Conservation (phyloP, 2,329 filamentous ascomycete species). For the Xylariaceae sp. region DNA sequence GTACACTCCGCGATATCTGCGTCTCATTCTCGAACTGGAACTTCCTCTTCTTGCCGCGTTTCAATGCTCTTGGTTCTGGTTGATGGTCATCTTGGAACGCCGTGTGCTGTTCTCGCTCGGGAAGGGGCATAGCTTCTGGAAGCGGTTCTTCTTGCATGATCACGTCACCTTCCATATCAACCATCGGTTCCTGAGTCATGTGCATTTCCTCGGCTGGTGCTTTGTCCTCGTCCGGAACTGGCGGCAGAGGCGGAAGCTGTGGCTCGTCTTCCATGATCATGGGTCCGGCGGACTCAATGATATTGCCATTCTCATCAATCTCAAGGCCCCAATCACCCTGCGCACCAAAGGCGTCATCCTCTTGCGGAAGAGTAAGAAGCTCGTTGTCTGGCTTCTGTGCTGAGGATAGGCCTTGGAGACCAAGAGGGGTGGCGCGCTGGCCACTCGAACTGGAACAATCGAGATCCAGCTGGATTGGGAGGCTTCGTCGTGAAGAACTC, state of each 20-base stretch:
- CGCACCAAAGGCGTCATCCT: constrained; percentile 31
- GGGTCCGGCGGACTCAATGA: constrained; percentile 33
- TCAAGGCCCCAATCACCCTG: constrained; percentile 41
- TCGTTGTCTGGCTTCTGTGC: constrained; percentile 30
- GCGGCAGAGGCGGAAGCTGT: constrained; percentile 40
- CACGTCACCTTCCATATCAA: constrained; percentile 33
- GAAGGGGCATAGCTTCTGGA: constrained; percentile 36
- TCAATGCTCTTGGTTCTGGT: constrained; percentile 11
- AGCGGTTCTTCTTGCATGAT: constrained; percentile 37
- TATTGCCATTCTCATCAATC: constrained; percentile 49
- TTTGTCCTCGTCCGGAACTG: constrained; percentile 15
- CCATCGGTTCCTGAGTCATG: constrained; percentile 13
- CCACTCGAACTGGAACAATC: constrained; percentile 24
- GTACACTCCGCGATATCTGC: constrained; percentile 34
- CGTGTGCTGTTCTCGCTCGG: constrained; percentile 23
- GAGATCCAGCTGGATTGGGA: constrained; percentile 26
- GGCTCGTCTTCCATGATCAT: constrained; percentile 37
- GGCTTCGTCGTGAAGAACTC: constrained; percentile 16
- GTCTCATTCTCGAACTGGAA: constrained; percentile 30
- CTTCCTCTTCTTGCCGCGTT: constrained; percentile 25
- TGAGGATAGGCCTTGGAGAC: constrained; percentile 28
- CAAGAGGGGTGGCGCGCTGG: constrained; percentile 22
- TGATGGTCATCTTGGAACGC: constrained; percentile 17
- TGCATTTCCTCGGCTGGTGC: constrained; percentile 16
- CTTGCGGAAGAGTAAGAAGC: constrained; percentile 29